A percentile compares a stretch with the other conserved stretches of the same genome.
phyloP scores from a whole-genome alignment of 805 yeast species.

The Starmerella powellii region DNA sequence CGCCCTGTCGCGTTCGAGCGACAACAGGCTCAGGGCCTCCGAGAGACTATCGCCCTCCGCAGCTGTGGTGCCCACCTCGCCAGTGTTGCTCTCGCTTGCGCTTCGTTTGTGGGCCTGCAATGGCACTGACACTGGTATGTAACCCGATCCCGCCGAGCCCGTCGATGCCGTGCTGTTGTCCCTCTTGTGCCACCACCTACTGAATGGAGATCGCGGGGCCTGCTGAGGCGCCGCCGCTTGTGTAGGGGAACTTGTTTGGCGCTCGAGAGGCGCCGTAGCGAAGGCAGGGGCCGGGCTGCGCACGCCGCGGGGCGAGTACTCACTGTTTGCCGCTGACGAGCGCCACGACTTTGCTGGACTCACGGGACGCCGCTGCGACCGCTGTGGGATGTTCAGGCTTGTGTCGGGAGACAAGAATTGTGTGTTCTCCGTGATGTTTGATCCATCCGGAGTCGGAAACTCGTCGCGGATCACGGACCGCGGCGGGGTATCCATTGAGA shows the following conservation, averaged over 20 bases:
- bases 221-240: constrained; percentile 9
- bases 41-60: background rate
- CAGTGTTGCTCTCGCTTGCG: constrained; percentile 14
- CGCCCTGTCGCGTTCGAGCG: constrained; percentile 23
- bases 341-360: constrained; percentile 13
- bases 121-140: background rate
- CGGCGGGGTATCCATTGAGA: background rate
- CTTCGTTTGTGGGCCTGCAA: constrained; percentile 20
- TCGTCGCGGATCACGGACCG: background rate
- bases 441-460: constrained; percentile 7
- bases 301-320: background rate
- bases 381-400: constrained; percentile 12
- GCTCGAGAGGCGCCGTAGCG: background rate
- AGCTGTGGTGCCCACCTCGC: background rate
- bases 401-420: background rate
- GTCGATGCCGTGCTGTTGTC: constrained; percentile 2
- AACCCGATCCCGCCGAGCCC: background rate
- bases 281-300: background rate
- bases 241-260: constrained; percentile 7
- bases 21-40: constrained; percentile 16
- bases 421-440: background rate
- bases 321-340: background rate
- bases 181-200: constrained; percentile 8
- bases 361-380: constrained; percentile 17
- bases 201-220: constrained; percentile 11